A percentile compares a stretch with the other conserved stretches of the same genome.
These are phyloP conservation scores for Colletotrichum sublineola DNA, from an alignment of 2,329 filamentous ascomycete genomes.

Conservation along the genomic window DNA sequence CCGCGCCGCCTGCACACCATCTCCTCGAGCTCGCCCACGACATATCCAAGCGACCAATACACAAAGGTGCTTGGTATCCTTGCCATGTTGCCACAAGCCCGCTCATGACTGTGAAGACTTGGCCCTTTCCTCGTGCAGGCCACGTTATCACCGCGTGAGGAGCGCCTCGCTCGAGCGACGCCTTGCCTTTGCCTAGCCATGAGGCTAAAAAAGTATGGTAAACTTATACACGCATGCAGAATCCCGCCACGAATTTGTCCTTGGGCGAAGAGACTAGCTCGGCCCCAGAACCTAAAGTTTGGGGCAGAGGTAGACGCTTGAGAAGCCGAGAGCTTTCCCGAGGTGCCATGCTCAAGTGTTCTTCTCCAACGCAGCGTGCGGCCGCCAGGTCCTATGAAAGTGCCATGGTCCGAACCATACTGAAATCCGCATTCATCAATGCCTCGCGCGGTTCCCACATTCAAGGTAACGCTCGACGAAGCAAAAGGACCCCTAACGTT, in stretches of 20 bases:
- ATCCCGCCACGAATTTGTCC: not conserved
- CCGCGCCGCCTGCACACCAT: not conserved
- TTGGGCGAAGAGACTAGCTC: not conserved
- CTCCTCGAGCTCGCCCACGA: not conserved
- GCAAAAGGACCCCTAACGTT: not conserved
- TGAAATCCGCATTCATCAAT: slow-evolving; percentile 3
- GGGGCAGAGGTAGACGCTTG: not conserved
- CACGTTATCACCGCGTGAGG: slow-evolving; percentile 28
- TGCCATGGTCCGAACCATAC: not conserved
- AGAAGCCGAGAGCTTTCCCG: not conserved
- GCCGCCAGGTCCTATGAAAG: not conserved
- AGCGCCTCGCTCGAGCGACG: not conserved
- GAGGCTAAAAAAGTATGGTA: not conserved
- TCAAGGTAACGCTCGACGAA: not conserved
- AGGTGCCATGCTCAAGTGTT: not conserved
- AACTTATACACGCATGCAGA: slow-evolving; percentile 17
- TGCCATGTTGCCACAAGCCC: slow-evolving; percentile 2
- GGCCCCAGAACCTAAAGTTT: not conserved
- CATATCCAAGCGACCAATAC: not conserved
- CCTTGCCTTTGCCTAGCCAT: not conserved
- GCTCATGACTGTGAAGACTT: not conserved
- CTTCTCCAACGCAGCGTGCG: not conserved
- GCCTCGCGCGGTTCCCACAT: not conserved
- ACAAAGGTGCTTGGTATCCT: not conserved
- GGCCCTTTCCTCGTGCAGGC: slow-evolving; percentile 11